Evolutionary conservation across 1,139 yeast genomes (phyloP).

Genomic region (Yamadazyma blattariae): DNA sequence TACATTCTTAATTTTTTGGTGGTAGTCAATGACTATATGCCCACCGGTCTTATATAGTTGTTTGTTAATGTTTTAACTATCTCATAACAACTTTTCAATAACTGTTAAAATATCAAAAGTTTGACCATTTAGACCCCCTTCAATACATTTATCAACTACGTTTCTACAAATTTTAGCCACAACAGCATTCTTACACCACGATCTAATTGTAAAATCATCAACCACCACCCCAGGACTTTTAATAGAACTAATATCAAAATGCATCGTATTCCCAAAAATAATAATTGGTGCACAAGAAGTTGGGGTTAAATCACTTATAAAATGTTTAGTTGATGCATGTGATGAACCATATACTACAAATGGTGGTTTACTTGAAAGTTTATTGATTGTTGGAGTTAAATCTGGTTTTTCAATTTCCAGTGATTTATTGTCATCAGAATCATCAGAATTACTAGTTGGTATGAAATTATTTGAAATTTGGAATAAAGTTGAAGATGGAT

Average conservation of each 20-base stretch:
- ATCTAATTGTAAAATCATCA: constrained; percentile 81
- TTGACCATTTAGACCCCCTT: constrained; percentile 36
- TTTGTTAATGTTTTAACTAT: no score
- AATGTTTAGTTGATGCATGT: constrained; percentile 65
- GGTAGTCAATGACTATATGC: no score
- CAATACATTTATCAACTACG: constrained; percentile 66
- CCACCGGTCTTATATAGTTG: no score
- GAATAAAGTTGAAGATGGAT: constrained; percentile 16
- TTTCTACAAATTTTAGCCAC: constrained; percentile 66
- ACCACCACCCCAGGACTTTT: constrained; percentile 65
- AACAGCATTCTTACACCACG: constrained; percentile 95
- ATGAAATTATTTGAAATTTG: no score
- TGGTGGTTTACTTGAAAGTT: constrained; percentile 34
- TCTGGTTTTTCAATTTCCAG: constrained; percentile 25
- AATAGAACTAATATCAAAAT: constrained; percentile 54
- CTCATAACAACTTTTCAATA: constrained; percentile 4
- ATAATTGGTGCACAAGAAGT: constrained; percentile 66
- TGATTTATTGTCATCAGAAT: no score
- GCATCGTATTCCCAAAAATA: constrained; percentile 74
- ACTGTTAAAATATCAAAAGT: constrained; percentile 1
- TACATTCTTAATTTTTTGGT: no score
- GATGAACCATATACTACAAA: constrained; percentile 58
- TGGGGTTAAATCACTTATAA: constrained; percentile 76
- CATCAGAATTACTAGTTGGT: no score
- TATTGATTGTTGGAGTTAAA: constrained; percentile 33